Conservation (phyloP, 108 stramenopile genomes). For the Skeletonema menzelii region DNA sequence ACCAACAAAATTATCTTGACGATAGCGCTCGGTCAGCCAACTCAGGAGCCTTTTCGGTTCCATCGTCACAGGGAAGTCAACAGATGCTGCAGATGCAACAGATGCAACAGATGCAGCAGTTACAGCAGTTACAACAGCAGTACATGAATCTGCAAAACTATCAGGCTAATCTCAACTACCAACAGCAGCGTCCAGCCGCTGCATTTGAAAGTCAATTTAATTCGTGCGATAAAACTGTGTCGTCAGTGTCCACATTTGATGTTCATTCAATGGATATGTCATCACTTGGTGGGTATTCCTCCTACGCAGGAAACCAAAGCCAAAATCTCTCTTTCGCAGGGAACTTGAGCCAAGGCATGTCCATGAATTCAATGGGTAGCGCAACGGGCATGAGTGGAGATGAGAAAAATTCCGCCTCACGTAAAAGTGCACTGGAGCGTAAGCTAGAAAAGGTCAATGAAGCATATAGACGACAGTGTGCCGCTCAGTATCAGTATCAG, state of each 20-base stretch:
- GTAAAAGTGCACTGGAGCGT: constrained; percentile 32
- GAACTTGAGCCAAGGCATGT: constrained; percentile 1
- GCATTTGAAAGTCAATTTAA: constrained; percentile 22
- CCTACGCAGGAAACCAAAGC: constrained; percentile 2
- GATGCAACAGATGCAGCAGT: constrained; percentile 11
- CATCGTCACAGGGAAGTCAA: neutral
- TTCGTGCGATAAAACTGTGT: constrained; percentile 39
- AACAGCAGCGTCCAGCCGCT: constrained; percentile 1
- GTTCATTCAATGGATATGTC: constrained; percentile 42
- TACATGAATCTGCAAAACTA: constrained; percentile 12
- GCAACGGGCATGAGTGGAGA: neutral
- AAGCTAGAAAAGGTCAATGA: constrained; percentile 44
- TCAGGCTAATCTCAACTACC: constrained; percentile 2
- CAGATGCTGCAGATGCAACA: neutral
- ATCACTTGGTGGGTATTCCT: constrained; percentile 36
- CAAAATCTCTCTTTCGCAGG: neutral
- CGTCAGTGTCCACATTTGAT: constrained; percentile 35
- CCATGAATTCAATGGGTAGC: constrained; percentile 18
- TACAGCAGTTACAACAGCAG: constrained; percentile 12
- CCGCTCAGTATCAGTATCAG: constrained; percentile 13
- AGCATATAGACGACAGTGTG: constrained; percentile 21
- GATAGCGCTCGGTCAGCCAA: neutral
- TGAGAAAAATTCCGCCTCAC: constrained; percentile 1
- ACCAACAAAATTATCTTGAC: neutral
- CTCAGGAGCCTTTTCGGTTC: neutral